phyloP scores from a whole-genome alignment of 495 filamentous ascomycete species.

The Hyaloscypha variabilis region DNA sequence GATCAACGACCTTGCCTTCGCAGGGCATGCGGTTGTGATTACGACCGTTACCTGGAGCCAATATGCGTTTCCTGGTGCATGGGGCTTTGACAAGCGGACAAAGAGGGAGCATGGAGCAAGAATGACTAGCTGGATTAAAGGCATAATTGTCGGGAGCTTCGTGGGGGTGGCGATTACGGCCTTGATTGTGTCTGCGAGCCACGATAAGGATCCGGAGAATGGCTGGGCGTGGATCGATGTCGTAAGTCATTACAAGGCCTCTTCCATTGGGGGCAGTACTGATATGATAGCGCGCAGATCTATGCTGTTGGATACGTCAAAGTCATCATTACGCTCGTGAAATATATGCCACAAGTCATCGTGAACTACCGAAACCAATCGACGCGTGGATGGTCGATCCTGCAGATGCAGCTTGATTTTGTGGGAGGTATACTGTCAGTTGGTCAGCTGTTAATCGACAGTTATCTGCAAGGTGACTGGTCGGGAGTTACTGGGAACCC shows the following conservation, averaged over 20 bases:
- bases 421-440: slow-evolving; percentile 81
- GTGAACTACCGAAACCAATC: slow-evolving; percentile 81
- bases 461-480: slow-evolving; percentile 83
- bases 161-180: slow-evolving; percentile 57
- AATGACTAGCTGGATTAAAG: slow-evolving; percentile 66
- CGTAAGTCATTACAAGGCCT: slow-evolving; percentile 48
- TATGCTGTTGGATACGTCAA: slow-evolving; percentile 87
- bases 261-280: slow-evolving; percentile 31
- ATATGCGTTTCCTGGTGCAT: slow-evolving; percentile 64
- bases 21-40: slow-evolving; percentile 71
- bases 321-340: slow-evolving; percentile 82
- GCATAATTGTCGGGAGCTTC: slow-evolving; percentile 67
- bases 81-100: slow-evolving; percentile 70
- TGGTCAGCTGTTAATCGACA: slow-evolving; percentile 80
- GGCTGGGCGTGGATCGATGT: slow-evolving; percentile 81
- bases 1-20: slow-evolving; percentile 89
- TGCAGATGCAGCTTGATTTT: slow-evolving; percentile 84
- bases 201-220: slow-evolving; percentile 54
- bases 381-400: slow-evolving; percentile 86
- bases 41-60: slow-evolving; percentile 70
- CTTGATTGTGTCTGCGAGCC: slow-evolving; percentile 54
- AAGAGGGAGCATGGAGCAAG: slow-evolving; percentile 36
- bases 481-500: slow-evolving; percentile 89
- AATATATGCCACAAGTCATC: slow-evolving; percentile 87
- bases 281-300: slow-evolving; percentile 49